These are phyloP conservation scores for Kodamaea leandrae DNA, from an alignment of 805 yeast species.

Conservation along the genomic window DNA sequence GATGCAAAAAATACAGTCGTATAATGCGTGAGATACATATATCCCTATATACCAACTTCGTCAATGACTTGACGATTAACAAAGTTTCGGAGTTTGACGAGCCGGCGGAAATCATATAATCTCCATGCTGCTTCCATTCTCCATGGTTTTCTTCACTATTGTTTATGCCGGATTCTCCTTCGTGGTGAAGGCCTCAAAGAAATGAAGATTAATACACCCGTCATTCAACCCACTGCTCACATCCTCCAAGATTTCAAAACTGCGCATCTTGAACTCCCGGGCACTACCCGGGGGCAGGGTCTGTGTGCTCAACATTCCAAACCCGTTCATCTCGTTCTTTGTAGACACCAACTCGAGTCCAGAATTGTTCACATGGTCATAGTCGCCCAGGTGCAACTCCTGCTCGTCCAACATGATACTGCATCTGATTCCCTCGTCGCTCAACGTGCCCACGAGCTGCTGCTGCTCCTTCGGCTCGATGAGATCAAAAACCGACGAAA, in stretches of 20 bases:
- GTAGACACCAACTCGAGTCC: slow-evolving; percentile 22
- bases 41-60: too few relatives aligned
- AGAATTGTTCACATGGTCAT: slow-evolving; percentile 28
- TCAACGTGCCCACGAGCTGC: slow-evolving; percentile 18
- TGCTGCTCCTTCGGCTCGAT: slow-evolving; percentile 28
- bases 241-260: slow-evolving; percentile 39
- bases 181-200: slow-evolving; percentile 42
- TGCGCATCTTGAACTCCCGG: slow-evolving; percentile 28
- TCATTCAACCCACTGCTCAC: slow-evolving; percentile 28
- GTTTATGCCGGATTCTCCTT: slow-evolving; percentile 38
- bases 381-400: slow-evolving; percentile 34
- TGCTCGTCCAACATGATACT: slow-evolving; percentile 29
- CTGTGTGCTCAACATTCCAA: slow-evolving; percentile 15
- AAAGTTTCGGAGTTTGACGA: too few relatives aligned
- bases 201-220: slow-evolving; percentile 35
- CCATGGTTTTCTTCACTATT: neutral
- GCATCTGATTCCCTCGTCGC: slow-evolving; percentile 17
- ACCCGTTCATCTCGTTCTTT: slow-evolving; percentile 13
- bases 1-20: too few relatives aligned
- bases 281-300: slow-evolving; percentile 1
- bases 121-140: neutral
- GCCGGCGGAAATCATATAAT: neutral
- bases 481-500: slow-evolving; percentile 23
- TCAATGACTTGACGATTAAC: too few relatives aligned
- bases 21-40: too few relatives aligned